phyloP scores from a whole-genome alignment of 2,329 filamentous ascomycete species.

The Geosmithia putterillii region DNA sequence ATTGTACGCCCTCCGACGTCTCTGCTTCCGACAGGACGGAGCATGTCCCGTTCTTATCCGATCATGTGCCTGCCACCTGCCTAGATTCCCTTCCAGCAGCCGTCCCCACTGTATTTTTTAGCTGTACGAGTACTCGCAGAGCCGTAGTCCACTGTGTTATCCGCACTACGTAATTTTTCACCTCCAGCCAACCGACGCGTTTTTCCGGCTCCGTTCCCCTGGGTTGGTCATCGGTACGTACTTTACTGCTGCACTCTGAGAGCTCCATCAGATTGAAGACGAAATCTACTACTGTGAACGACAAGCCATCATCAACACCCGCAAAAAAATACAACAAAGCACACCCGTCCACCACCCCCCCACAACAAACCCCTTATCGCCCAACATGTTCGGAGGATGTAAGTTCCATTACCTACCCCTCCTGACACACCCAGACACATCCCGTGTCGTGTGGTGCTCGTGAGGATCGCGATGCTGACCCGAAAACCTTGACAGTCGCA shows the following conservation, averaged over 20 bases:
- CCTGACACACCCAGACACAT: neutral
- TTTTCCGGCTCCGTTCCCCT: too few species aligned
- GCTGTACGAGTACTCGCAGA: neutral
- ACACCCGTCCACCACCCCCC: neutral
- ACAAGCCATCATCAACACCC: neutral
- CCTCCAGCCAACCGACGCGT: too few species aligned
- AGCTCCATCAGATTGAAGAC: too few species aligned
- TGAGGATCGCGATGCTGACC: neutral
- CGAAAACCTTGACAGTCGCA: slow-evolving; percentile 32
- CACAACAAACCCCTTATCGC: neutral
- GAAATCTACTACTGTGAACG: too few species aligned
- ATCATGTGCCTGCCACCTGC: neutral
- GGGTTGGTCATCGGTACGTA: too few species aligned
- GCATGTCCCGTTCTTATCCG: neutral
- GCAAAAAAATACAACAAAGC: neutral
- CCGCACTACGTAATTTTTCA: too few species aligned
- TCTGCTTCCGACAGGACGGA: too few species aligned
- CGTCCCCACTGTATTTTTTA: neutral
- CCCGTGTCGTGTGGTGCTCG: neutral
- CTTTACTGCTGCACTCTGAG: too few species aligned
- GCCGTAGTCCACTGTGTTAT: too few species aligned
- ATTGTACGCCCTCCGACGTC: too few species aligned
- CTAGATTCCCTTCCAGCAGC: too few species aligned
- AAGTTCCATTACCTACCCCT: slow-evolving; percentile 13
- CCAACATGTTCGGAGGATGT: slow-evolving; percentile 54